These are phyloP conservation scores for Buxus sempervirens DNA, from an alignment of 164 flowering plant genomes.

Conservation along the genomic window DNA sequence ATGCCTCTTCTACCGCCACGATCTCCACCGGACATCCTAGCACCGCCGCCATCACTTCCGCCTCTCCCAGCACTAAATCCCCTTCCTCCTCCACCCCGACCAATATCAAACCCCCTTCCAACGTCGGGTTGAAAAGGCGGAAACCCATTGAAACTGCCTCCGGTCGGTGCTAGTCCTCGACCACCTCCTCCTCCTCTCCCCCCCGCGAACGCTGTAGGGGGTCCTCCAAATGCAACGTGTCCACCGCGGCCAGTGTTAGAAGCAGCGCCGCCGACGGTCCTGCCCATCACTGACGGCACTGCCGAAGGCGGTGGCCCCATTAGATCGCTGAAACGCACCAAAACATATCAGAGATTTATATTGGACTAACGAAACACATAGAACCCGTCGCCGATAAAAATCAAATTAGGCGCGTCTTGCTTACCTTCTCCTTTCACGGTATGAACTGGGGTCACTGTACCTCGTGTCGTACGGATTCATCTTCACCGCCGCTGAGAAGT, in stretches of 20 bases:
- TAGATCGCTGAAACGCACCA: conserved; percentile 34
- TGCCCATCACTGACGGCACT: conserved; percentile 24
- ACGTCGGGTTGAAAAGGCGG: conserved; percentile 40
- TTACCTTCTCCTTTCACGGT: conserved; percentile 78
- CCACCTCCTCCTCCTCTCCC: conserved; percentile 21
- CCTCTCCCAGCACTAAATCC: conserved; percentile 20
- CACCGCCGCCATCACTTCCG: conserved; percentile 16
- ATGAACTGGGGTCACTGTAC: conserved; percentile 60
- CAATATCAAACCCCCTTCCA: conserved; percentile 30
- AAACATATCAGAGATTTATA: not conserved
- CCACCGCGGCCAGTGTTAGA: conserved; percentile 35
- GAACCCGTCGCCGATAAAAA: not conserved
- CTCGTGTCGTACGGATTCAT: conserved; percentile 54
- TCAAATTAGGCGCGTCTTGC: no score
- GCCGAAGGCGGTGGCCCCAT: conserved; percentile 28
- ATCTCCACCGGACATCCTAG: conserved; percentile 6
- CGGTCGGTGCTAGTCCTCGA: conserved; percentile 7
- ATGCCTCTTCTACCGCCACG: conserved; percentile 14
- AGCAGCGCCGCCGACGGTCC: conserved; percentile 18
- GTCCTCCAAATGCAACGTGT: conserved; percentile 32
- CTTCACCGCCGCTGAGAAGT: not conserved
- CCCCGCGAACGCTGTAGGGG: conserved; percentile 14
- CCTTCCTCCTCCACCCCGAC: conserved; percentile 28
- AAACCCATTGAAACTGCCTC: conserved; percentile 10
- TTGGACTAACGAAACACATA: no score